These are phyloP conservation scores for Xylaria polymorpha DNA, from an alignment of 2,329 filamentous ascomycete species.

Conservation along the genomic window DNA sequence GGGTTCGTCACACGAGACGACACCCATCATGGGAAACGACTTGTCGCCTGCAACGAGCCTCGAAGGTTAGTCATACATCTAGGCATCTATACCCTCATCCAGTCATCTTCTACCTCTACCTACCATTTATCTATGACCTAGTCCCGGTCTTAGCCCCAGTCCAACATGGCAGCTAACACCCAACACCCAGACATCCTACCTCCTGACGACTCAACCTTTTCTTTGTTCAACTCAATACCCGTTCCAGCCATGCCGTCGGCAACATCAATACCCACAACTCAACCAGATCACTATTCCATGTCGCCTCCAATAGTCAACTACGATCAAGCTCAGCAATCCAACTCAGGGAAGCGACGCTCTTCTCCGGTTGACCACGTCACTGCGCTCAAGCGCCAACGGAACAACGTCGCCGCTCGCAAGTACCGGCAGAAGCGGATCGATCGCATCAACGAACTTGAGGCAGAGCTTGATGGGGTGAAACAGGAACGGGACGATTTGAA, in stretches of 20 bases:
- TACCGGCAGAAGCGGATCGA: conserved; percentile 78
- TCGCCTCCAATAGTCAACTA: conserved; percentile 34
- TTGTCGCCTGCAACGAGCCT: conserved; percentile 41
- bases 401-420: conserved; percentile 77
- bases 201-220: conserved; percentile 41
- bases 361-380: conserved; percentile 49
- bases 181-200: conserved; percentile 41
- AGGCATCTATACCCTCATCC: conserved; percentile 13
- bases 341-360: conserved; percentile 46
- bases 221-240: conserved; percentile 40
- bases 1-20: conserved; percentile 41
- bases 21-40: conserved; percentile 42
- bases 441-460: conserved; percentile 71
- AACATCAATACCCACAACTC: conserved; percentile 31
- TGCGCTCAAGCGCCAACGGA: conserved; percentile 70
- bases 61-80: conserved; percentile 43
- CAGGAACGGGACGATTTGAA: conserved; percentile 72
- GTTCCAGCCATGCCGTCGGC: conserved; percentile 36
- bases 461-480: conserved; percentile 67
- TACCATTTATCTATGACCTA: conserved; percentile 5
- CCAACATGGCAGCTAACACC: conserved; percentile 28
- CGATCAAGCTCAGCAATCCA: conserved; percentile 43
- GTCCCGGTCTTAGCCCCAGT: not conserved
- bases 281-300: conserved; percentile 35
- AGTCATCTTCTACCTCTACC: conserved; percentile 5